phyloP scores from a whole-genome alignment of 208 protist species.

The Lotmaria passim region DNA sequence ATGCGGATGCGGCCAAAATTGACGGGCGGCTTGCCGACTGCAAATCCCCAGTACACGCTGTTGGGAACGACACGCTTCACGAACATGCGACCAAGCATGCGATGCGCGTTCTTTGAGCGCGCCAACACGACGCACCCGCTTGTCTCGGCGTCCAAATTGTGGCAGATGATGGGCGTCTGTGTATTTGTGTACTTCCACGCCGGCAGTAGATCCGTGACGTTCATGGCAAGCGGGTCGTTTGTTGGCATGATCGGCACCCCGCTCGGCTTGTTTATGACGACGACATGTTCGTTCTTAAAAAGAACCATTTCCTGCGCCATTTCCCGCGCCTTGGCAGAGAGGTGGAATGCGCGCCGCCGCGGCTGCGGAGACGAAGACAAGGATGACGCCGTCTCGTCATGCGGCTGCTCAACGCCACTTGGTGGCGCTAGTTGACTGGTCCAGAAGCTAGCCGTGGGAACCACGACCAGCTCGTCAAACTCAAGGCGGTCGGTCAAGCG shows the following conservation, averaged over 20 bases:
- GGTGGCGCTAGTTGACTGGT: constrained; percentile 61
- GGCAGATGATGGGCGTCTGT: constrained; percentile 79
- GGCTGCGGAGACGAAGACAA: not conserved
- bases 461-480: constrained; percentile 90
- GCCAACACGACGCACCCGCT: constrained; percentile 92
- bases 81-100: constrained; percentile 91
- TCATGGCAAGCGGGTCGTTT: constrained; percentile 81
- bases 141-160: constrained; percentile 91
- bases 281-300: constrained; percentile 94
- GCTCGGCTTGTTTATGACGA: constrained; percentile 94
- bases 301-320: constrained; percentile 92
- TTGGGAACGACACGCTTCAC: constrained; percentile 90
- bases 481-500: constrained; percentile 85
- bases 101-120: constrained; percentile 73
- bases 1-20: constrained; percentile 92
- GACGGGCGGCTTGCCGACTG: constrained; percentile 83
- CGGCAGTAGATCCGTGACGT: constrained; percentile 85
- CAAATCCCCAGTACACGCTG: constrained; percentile 93
- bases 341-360: constrained; percentile 44
- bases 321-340: constrained; percentile 70
- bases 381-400: constrained; percentile 8
- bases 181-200: constrained; percentile 90
- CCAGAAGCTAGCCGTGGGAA: constrained; percentile 75
- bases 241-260: constrained; percentile 92
- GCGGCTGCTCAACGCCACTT: constrained; percentile 38